These are phyloP conservation scores for Helicocarpus griseus DNA, from an alignment of 2,329 filamentous ascomycete species.

Conservation along the genomic window DNA sequence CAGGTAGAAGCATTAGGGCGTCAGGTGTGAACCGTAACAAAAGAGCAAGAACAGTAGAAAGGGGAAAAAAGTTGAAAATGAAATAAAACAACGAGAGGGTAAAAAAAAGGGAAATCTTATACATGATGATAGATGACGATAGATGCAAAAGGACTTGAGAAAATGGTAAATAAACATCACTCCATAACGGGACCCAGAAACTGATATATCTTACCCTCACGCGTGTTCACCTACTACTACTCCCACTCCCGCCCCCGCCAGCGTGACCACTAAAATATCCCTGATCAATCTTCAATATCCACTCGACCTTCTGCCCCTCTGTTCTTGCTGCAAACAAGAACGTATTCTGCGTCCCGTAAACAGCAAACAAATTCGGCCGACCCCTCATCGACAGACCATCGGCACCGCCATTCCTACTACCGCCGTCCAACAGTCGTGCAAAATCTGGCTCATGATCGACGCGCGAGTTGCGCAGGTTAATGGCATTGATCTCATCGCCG, in stretches of 20 bases:
- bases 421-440: conserved; percentile 54
- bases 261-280: conserved; percentile 46
- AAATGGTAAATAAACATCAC: neutral
- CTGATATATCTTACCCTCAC: neutral
- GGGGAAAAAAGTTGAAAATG: no score
- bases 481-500: conserved; percentile 81
- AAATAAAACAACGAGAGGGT: no score
- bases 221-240: neutral
- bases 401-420: conserved; percentile 18
- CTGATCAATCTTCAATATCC: conserved; percentile 92
- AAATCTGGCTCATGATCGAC: conserved; percentile 89
- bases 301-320: conserved; percentile 89
- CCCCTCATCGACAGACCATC: conserved; percentile 30
- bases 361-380: conserved; percentile 72
- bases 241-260: neutral
- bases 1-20: conserved; percentile 1
- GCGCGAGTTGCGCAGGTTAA: conserved; percentile 80
- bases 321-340: conserved; percentile 87
- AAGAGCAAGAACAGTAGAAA: neutral
- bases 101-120: neutral
- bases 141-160: neutral
- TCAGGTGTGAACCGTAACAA: neutral
- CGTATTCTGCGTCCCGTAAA: conserved; percentile 90
- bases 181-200: no score
- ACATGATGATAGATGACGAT: neutral